Evolutionary conservation across 768 basidiomycete genomes (phyloP).

Genomic region (Suillus weaverae): DNA sequence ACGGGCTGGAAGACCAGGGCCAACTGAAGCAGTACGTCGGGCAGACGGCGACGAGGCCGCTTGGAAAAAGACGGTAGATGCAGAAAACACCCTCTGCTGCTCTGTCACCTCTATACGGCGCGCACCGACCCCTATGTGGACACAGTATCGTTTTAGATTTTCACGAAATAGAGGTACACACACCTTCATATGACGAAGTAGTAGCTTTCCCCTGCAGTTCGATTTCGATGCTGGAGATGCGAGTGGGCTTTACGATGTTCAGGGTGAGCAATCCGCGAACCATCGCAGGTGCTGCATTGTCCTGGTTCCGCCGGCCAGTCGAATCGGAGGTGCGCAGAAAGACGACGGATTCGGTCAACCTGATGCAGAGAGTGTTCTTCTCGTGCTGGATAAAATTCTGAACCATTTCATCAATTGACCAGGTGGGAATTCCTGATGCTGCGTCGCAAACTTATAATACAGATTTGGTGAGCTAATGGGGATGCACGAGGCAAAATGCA

Average conservation of each 20-base stretch:
- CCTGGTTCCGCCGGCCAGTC: constrained; percentile 33
- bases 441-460: not conserved
- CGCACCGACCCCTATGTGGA: constrained; percentile 54
- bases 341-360: constrained; percentile 73
- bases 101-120: constrained; percentile 75
- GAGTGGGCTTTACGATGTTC: constrained; percentile 71
- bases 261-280: constrained; percentile 68
- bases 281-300: constrained; percentile 56
- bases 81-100: constrained; percentile 70
- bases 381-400: not conserved
- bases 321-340: constrained; percentile 64
- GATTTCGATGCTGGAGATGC: constrained; percentile 82
- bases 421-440: not conserved
- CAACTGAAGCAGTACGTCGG: constrained; percentile 23
- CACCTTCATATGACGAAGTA: constrained; percentile 87
- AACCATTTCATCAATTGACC: not conserved
- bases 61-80: constrained; percentile 72
- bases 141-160: not conserved
- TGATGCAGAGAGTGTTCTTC: constrained; percentile 51
- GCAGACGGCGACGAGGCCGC: constrained; percentile 47
- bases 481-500: not conserved
- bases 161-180: constrained; percentile 28
- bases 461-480: not conserved
- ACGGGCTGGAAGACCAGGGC: constrained; percentile 18
- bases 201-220: constrained; percentile 69